phyloP scores from a whole-genome alignment of 2,329 filamentous ascomycete genomes.

The Talaromyces sp. region DNA sequence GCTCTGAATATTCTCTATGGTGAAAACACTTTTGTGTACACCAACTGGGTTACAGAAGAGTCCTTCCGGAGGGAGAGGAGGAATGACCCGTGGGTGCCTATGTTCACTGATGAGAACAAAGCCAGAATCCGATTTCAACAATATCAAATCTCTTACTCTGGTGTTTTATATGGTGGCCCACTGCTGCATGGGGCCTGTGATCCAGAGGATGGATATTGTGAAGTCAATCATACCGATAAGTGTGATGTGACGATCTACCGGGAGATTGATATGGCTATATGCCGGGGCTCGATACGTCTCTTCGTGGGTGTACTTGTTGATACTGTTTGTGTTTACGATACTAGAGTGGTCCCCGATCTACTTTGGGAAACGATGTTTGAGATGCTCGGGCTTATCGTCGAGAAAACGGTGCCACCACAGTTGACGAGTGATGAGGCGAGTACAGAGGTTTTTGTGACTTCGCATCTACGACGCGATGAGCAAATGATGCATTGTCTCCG shows the following conservation, averaged over 20 bases:
- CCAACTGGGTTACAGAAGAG: too few relatives aligned
- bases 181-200: too few relatives aligned
- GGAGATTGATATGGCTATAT: neutral
- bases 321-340: too few relatives aligned
- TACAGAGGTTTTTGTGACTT: neutral
- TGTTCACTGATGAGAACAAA: too few relatives aligned
- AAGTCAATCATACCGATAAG: neutral
- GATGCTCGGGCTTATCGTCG: neutral
- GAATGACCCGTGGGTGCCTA: too few relatives aligned
- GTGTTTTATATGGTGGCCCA: too few relatives aligned
- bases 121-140: too few relatives aligned
- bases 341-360: neutral
- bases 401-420: neutral
- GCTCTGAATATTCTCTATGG: neutral
- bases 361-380: neutral
- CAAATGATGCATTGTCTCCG: neutral
- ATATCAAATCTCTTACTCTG: too few relatives aligned
- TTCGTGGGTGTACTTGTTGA: neutral
- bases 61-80: too few relatives aligned
- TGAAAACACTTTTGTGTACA: neutral
- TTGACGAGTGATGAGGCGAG: neutral
- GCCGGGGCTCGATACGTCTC: neutral
- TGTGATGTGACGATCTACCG: neutral
- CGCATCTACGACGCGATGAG: neutral
- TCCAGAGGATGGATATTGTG: neutral